Conservation (phyloP, 2,329 filamentous ascomycete species). For the Fusarium albidum region DNA sequence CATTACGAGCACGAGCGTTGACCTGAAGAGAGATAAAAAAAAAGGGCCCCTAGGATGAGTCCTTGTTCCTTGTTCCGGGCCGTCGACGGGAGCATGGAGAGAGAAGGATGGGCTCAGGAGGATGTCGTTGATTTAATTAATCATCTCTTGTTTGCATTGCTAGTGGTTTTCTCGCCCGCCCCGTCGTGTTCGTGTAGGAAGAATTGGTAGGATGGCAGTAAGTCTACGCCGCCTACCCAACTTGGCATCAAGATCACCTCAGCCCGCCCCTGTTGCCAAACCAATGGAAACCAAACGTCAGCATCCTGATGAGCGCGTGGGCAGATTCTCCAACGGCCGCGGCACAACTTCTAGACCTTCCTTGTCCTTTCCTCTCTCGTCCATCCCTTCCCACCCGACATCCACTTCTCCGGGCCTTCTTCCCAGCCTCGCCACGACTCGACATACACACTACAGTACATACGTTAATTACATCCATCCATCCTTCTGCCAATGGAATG, state of each 20-base stretch:
- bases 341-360: slow-evolving; percentile 15
- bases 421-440: slow-evolving; percentile 9
- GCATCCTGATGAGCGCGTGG: background rate
- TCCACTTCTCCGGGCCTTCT: slow-evolving; percentile 6
- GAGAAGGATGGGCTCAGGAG: slow-evolving; percentile 19
- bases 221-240: no score
- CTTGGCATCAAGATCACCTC: background rate
- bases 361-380: slow-evolving; percentile 12
- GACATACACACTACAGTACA: no score
- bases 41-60: background rate
- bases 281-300: no score
- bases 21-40: background rate
- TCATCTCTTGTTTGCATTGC: background rate
- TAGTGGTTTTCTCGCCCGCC: background rate
- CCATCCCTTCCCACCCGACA: slow-evolving; percentile 5
- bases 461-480: background rate
- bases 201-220: background rate
- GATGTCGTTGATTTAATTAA: background rate
- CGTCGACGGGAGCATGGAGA: background rate
- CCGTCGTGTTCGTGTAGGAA: background rate
- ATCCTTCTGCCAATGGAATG: background rate
- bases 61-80: background rate
- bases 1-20: background rate
- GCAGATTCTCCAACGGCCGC: background rate
- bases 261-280: background rate